Evolutionary conservation across 2,329 filamentous ascomycete species (phyloP).

Genomic region (Beauveria rudraprayagi): DNA sequence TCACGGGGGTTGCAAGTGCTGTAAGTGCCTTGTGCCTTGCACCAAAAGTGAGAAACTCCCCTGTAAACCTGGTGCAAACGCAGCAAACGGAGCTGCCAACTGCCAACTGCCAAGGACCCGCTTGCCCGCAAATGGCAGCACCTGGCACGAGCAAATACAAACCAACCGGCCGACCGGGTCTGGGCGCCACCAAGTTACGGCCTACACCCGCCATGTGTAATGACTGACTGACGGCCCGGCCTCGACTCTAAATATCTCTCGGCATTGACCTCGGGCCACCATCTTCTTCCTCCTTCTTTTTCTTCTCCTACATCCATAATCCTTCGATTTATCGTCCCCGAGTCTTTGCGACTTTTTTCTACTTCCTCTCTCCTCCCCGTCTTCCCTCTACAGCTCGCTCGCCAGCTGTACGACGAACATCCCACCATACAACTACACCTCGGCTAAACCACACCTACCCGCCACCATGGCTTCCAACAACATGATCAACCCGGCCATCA

Average conservation of each 20-base stretch:
- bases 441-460: conserved; percentile 11
- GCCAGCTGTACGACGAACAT: background rate
- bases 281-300: conserved; percentile 12
- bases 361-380: background rate
- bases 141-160: conserved; percentile 9
- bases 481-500: conserved; percentile 51
- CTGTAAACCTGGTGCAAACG: background rate
- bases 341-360: background rate
- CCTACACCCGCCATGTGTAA: background rate
- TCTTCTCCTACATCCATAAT: conserved; percentile 12
- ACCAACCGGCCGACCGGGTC: conserved; percentile 7
- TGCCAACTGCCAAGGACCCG: background rate
- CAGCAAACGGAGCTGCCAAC: background rate
- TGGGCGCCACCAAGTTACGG: background rate
- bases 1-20: background rate
- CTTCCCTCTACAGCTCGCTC: background rate
- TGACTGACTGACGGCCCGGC: conserved; percentile 12
- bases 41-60: background rate
- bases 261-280: conserved; percentile 3
- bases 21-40: background rate
- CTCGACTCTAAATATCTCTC: conserved; percentile 17
- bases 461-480: conserved; percentile 51
- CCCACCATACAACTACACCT: conserved; percentile 2
- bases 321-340: conserved; percentile 5
- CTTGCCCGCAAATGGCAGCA: conserved; percentile 3